Base-by-base conservation (phyloP, 2,329 filamentous ascomycete genomes). In the Fusarium musae region DNA sequence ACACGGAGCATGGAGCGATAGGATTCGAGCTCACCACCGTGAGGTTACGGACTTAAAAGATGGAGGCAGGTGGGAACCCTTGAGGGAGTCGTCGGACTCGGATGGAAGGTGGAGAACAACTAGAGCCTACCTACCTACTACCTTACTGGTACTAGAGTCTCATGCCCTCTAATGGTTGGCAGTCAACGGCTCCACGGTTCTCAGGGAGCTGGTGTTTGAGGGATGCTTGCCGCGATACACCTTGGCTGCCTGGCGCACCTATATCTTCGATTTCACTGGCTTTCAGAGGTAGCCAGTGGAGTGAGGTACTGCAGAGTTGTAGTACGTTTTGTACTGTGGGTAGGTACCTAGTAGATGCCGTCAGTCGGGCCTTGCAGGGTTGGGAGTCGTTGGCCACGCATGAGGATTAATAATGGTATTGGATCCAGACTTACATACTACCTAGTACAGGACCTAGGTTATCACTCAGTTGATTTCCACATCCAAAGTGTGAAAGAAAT, bases 171-270 rank as follows among this genome's bases (percentile, higher is more conserved):
- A 28, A 56, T 40, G 34, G 42, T 19, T 40, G 34, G 42, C 12
- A 53, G 57, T 49, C 49, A 42, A 28, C 40, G 19, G 59, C 60
- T 49, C 50, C 50, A 66, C 49, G 50, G 50, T 65, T 42, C 34
- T 58, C 30, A 21, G n/a, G 53, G 30, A 47, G n/a, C 30, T 34
- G 34, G 19, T 47, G 54, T 44, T 28, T 47, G 39, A 58, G 39
- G 54, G 42, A 62, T 54, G 58, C 49, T 67, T 67, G 71, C 75
- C 75, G 62, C 75, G 75, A 77, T 77, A 47, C 57, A 67, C 66
- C 59, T 76, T 54, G 73, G 75, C 60, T 77, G 75, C 75, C 75
- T 77, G 68, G 72, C 59, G 63, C 54, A 60, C 59, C 69, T 64
- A 26, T 64, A 36, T 17, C 16, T 17, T 36, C n/a, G 46, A 49